phyloP scores from a whole-genome alignment of 352 stramenopile species.

The Globisporangium nunn region DNA sequence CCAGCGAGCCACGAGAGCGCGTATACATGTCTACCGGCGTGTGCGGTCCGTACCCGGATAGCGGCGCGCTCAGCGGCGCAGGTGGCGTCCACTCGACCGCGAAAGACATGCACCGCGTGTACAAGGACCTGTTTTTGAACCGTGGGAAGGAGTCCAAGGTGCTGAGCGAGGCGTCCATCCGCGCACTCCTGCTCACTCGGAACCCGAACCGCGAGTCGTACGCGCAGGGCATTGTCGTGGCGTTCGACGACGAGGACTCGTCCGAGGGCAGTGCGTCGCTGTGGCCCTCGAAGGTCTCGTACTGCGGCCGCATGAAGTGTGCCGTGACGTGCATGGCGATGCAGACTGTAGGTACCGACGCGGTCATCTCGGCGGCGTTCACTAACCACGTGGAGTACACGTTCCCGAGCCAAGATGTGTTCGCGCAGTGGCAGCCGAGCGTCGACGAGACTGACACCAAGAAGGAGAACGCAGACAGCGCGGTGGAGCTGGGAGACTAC shows the following conservation, averaged over 20 bases:
- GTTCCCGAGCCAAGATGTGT: constrained; percentile 30
- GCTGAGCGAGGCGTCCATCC: constrained; percentile 31
- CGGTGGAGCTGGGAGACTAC: constrained; percentile 3
- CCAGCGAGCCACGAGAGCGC: constrained; percentile 3
- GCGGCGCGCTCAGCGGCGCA: constrained; percentile 21
- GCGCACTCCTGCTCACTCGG: constrained; percentile 29
- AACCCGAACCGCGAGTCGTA: constrained; percentile 31
- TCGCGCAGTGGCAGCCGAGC: constrained; percentile 27
- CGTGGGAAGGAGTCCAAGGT: constrained; percentile 35
- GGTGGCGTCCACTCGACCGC: constrained; percentile 37
- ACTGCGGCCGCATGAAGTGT: constrained; percentile 46
- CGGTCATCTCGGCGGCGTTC: constrained; percentile 39
- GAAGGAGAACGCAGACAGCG: neutral
- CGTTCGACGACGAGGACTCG: constrained; percentile 19
- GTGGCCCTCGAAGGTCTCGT: constrained; percentile 37
- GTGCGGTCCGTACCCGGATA: constrained; percentile 33
- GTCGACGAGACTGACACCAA: neutral
- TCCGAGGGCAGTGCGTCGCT: neutral
- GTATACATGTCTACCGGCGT: constrained; percentile 35
- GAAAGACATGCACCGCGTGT: constrained; percentile 56
- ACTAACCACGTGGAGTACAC: constrained; percentile 35
- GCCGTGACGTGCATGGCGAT: constrained; percentile 49
- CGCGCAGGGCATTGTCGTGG: constrained; percentile 36
- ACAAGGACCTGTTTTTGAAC: constrained; percentile 48
- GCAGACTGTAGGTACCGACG: constrained; percentile 29